Conservation (phyloP, 768 basidiomycete genomes). For the Lentinula sp. region DNA sequence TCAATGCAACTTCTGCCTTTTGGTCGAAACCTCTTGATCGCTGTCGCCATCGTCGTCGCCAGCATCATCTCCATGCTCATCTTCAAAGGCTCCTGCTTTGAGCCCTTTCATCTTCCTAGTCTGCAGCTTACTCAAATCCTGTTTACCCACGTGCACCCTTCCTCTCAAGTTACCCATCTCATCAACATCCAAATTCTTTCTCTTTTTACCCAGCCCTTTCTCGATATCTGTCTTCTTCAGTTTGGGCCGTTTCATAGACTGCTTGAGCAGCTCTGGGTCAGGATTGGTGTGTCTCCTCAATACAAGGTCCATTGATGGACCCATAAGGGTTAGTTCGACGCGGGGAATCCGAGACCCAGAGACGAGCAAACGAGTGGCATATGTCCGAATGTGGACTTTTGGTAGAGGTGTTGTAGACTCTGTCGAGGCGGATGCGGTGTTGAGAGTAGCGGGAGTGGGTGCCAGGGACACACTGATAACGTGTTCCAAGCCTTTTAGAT, state of each 20-base stretch:
- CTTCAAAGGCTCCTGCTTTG: slow-evolving; percentile 3
- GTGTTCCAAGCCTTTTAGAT: slow-evolving; percentile 79
- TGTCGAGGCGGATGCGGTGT: slow-evolving; percentile 29
- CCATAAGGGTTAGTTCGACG: slow-evolving; percentile 82
- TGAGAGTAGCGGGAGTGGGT: slow-evolving; percentile 54
- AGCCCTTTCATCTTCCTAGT: slow-evolving; percentile 96
- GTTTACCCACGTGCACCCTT: slow-evolving; percentile 80
- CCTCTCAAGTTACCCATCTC: slow-evolving; percentile 97
- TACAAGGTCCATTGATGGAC: slow-evolving; percentile 80
- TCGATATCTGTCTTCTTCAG: slow-evolving; percentile 84
- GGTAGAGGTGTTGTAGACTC: slow-evolving; percentile 53
- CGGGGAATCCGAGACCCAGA: slow-evolving; percentile 77
- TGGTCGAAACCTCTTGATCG: neutral
- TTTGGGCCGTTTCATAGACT: slow-evolving; percentile 79
- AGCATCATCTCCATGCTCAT: neutral
- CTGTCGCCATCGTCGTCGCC: neutral
- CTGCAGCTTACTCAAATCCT: slow-evolving; percentile 84
- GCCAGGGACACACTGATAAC: slow-evolving; percentile 78
- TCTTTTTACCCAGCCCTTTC: slow-evolving; percentile 84
- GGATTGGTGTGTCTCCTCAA: slow-evolving; percentile 71
- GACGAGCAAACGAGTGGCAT: slow-evolving; percentile 55
- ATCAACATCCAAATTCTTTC: slow-evolving; percentile 94
- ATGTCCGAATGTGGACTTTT: slow-evolving; percentile 83
- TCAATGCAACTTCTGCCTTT: neutral
- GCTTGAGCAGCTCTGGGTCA: slow-evolving; percentile 74